Evolutionary conservation across 1,139 yeast genomes (phyloP).

Genomic region (Williopsis jadinii): DNA sequence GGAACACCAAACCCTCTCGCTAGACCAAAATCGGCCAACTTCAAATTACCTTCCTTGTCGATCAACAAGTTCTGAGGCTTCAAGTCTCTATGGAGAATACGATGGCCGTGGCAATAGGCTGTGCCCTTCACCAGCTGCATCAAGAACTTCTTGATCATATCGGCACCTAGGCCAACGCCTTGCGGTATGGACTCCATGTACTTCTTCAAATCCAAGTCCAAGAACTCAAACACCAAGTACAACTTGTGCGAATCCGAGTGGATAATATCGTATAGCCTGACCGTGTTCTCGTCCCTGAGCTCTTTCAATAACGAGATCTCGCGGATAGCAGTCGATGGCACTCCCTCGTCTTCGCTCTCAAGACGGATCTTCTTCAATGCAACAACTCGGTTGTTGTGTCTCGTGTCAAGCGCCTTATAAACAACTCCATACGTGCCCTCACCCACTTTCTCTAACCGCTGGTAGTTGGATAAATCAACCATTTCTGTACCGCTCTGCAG

Average conservation of each 20-base stretch:
- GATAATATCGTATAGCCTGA: constrained; percentile 84
- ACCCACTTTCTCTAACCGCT: constrained; percentile 92
- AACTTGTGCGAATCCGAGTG: constrained; percentile 95
- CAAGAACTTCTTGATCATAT: constrained; percentile 90
- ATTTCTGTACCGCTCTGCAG: constrained; percentile 26
- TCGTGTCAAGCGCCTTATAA: constrained; percentile 87
- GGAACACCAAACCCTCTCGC: constrained; percentile 99
- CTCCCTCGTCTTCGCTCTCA: constrained; percentile 98
- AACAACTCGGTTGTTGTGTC: constrained; percentile 84
- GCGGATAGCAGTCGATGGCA: constrained; percentile 95
- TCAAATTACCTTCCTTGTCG: constrained; percentile 90
- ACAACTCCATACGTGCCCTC: constrained; percentile 99
- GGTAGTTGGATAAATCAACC: constrained; percentile 87
- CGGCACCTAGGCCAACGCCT: constrained; percentile 83
- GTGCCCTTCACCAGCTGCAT: constrained; percentile 89
- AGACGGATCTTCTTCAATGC: constrained; percentile 92
- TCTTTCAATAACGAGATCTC: constrained; percentile 93
- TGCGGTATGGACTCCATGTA: constrained; percentile 96
- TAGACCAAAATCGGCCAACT: constrained; percentile 93
- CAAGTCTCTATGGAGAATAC: constrained; percentile 91
- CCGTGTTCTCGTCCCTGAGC: constrained; percentile 87
- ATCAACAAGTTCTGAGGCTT: constrained; percentile 94
- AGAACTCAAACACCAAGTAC: constrained; percentile 86
- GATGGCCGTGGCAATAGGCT: constrained; percentile 90
- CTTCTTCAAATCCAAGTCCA: constrained; percentile 90